phyloP scores from a whole-genome alignment of 495 filamentous ascomycete genomes.

The Penicillium daleae region DNA sequence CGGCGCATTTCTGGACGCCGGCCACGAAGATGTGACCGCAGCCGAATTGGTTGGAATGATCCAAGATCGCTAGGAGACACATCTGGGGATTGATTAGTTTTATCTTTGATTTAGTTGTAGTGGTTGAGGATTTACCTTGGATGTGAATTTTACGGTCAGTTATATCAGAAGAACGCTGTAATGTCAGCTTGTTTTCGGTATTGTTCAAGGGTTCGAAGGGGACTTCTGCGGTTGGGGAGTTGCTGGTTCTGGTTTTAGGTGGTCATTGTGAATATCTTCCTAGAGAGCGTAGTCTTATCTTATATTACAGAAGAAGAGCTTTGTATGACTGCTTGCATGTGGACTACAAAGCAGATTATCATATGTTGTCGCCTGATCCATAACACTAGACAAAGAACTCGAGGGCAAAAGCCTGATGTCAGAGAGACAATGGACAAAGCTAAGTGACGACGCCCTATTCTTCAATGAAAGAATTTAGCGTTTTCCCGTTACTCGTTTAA shows the following conservation, averaged over 20 bases:
- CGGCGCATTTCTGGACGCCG: background rate
- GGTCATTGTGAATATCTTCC: too few relatives aligned
- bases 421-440: background rate
- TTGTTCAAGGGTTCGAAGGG: background rate
- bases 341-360: background rate
- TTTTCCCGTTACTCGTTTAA: background rate
- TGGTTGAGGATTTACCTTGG: background rate
- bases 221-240: background rate
- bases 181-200: background rate
- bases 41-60: slow-evolving; percentile 9
- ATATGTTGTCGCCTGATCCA: background rate
- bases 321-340: background rate
- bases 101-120: too few relatives aligned
- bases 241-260: background rate
- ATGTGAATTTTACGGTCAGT: background rate
- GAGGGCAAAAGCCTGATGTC: background rate
- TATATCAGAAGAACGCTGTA: background rate
- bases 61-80: slow-evolving; percentile 11
- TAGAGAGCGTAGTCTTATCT: background rate
- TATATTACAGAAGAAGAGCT: background rate
- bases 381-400: background rate
- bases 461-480: background rate
- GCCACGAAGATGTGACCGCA: slow-evolving; percentile 16
- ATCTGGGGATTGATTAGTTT: background rate
- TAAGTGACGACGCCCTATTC: background rate